Evolutionary conservation across 2,329 filamentous ascomycete genomes (phyloP).

Genomic region (Stemphylium beticola): DNA sequence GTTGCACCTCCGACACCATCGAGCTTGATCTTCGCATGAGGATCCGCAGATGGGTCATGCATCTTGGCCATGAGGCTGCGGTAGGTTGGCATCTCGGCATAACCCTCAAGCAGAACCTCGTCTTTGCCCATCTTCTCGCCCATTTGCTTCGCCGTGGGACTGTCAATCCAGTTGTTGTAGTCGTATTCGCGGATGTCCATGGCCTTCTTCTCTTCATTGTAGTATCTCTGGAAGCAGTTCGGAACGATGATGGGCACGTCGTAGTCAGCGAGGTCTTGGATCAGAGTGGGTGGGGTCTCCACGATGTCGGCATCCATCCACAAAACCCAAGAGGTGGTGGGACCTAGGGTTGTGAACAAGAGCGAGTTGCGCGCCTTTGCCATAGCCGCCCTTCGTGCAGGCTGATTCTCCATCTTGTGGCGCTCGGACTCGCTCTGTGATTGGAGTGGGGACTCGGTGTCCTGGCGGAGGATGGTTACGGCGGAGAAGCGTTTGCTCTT

Average conservation of each 20-base stretch:
- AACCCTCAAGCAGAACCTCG: slow-evolving; percentile 92
- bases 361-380: slow-evolving; percentile 91
- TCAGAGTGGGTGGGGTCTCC: slow-evolving; percentile 82
- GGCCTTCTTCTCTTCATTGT: slow-evolving; percentile 70
- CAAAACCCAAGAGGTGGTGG: slow-evolving; percentile 90
- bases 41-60: slow-evolving; percentile 60
- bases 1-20: slow-evolving; percentile 95
- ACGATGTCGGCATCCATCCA: slow-evolving; percentile 95
- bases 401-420: slow-evolving; percentile 91
- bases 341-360: slow-evolving; percentile 92
- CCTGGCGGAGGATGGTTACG: slow-evolving; percentile 92
- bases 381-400: slow-evolving; percentile 85
- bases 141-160: slow-evolving; percentile 75
- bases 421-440: slow-evolving; percentile 88
- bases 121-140: slow-evolving; percentile 83
- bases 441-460: slow-evolving; percentile 81
- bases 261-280: slow-evolving; percentile 88
- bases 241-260: slow-evolving; percentile 92
- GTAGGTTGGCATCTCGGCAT: slow-evolving; percentile 91
- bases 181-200: slow-evolving; percentile 86
- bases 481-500: slow-evolving; percentile 86
- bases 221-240: slow-evolving; percentile 91
- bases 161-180: slow-evolving; percentile 98
- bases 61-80: slow-evolving; percentile 89
- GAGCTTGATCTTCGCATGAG: slow-evolving; percentile 70